A percentile compares a stretch with the other conserved stretches of the same genome.
These are phyloP conservation scores for Monosporozyma aquatica DNA, from an alignment of 805 yeast species.

Conservation along the genomic window DNA sequence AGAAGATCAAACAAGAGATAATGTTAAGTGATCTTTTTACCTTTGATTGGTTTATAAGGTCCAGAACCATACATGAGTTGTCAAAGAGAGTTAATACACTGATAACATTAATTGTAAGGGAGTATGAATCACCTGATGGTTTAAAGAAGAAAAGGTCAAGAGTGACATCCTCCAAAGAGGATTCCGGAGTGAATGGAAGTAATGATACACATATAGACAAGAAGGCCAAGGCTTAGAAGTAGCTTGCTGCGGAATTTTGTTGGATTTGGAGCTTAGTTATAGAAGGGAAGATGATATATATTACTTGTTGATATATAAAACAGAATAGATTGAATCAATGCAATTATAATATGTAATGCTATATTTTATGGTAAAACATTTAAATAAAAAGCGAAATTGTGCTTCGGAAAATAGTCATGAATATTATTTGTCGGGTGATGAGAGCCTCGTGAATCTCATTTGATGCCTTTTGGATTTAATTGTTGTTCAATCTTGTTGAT, in stretches of 20 bases:
- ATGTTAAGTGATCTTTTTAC: slow-evolving; percentile 48
- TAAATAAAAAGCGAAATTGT: no score
- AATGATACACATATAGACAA: slow-evolving; percentile 11
- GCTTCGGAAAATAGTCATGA: no score
- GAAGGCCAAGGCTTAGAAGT: slow-evolving; percentile 11
- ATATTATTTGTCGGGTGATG: no score
- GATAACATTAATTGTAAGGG: slow-evolving; percentile 58
- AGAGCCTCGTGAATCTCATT: no score
- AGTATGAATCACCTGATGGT: slow-evolving; percentile 53
- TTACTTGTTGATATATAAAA: slow-evolving; percentile 1
- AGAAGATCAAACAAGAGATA: slow-evolving; percentile 58
- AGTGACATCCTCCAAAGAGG: slow-evolving; percentile 12
- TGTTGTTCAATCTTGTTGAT: slow-evolving; percentile 16
- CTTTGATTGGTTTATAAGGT: slow-evolving; percentile 65
- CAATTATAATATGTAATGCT: neutral
- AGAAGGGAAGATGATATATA: no score
- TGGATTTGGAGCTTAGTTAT: no score
- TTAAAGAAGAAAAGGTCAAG: slow-evolving; percentile 39
- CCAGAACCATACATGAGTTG: slow-evolving; percentile 64
- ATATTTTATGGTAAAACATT: no score
- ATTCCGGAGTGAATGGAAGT: slow-evolving; percentile 2
- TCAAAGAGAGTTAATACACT: slow-evolving; percentile 62
- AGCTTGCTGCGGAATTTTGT: no score
- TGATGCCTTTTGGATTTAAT: slow-evolving; percentile 6
- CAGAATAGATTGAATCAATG: neutral